A percentile compares a stretch with the other conserved stretches of the same genome.
Evolutionary conservation across 208 protist genomes (phyloP).

Genomic region (Leishmania lainsoni): DNA sequence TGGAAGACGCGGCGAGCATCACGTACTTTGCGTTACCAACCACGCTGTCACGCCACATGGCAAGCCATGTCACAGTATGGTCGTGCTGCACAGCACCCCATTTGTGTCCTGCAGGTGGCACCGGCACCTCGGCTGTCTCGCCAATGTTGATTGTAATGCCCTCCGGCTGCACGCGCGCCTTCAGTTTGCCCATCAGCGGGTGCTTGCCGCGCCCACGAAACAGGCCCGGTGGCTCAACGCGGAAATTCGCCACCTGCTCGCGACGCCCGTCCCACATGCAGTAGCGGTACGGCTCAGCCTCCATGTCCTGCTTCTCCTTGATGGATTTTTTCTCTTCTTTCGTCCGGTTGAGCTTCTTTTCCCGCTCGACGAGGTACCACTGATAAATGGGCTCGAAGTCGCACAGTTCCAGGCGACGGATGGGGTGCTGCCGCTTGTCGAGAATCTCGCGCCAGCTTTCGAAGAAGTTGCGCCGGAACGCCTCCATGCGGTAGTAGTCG

Average conservation of each 20-base stretch:
- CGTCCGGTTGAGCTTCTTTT: constrained; percentile 84
- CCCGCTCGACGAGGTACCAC: constrained; percentile 88
- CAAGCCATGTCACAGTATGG: constrained; percentile 98
- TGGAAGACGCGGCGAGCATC: constrained; percentile 94
- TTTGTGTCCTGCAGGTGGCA: constrained; percentile 92
- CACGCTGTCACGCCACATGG: constrained; percentile 97
- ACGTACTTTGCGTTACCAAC: constrained; percentile 96
- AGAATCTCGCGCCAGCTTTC: constrained; percentile 92
- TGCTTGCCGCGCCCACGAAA: constrained; percentile 99
- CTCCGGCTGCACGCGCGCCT: constrained; percentile 95
- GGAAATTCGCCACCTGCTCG: constrained; percentile 97
- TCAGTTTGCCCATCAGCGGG: constrained; percentile 95
- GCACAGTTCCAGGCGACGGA: constrained; percentile 95
- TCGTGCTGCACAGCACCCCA: constrained; percentile 96
- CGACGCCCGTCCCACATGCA: constrained; percentile 94
- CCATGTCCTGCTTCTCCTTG: constrained; percentile 80
- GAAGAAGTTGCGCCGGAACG: constrained; percentile 99
- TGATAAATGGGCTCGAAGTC: constrained; percentile 97
- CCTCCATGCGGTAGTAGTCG: constrained; percentile 95
- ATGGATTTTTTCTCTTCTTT: constrained; percentile 95
- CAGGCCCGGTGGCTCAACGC: constrained; percentile 98
- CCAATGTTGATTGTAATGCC: constrained; percentile 99
- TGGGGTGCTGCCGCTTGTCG: constrained; percentile 86
- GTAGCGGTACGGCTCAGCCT: constrained; percentile 90
- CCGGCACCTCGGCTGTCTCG: constrained; percentile 79